phyloP scores from a whole-genome alignment of 257 asterid genomes.

The Mitragyna speciosa region DNA sequence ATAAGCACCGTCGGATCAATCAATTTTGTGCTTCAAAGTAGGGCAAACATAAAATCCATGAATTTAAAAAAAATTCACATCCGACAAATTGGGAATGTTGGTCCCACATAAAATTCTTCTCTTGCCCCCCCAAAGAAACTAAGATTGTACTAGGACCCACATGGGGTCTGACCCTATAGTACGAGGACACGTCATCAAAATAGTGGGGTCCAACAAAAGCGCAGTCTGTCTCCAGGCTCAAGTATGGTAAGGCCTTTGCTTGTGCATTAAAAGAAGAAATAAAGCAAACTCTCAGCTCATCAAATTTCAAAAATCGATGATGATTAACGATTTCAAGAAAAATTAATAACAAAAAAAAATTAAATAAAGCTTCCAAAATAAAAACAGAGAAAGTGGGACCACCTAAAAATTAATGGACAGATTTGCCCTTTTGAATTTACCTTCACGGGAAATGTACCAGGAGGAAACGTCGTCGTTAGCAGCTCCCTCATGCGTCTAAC shows the following conservation, averaged over 20 bases:
- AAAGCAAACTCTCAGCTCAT: slow-evolving; percentile 28
- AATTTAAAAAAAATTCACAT: no score
- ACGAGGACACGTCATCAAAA: not conserved
- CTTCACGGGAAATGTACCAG: slow-evolving; percentile 92
- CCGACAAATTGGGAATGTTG: not conserved
- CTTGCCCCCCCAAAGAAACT: no score
- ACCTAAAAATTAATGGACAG: not conserved
- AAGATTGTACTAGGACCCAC: not conserved
- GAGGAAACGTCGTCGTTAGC: slow-evolving; percentile 88
- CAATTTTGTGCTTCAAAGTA: not conserved
- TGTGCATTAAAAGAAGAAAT: slow-evolving; percentile 63
- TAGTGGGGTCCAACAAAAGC: slow-evolving; percentile 5
- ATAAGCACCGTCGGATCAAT: slow-evolving; percentile 1
- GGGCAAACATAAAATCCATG: not conserved
- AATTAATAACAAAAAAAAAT: not conserved
- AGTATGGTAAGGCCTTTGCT: slow-evolving; percentile 22
- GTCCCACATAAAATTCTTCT: not conserved
- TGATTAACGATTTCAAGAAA: not conserved
- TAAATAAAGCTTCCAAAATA: slow-evolving; percentile 32
- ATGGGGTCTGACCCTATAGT: not conserved
- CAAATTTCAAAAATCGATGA: not conserved
- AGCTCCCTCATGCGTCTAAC: slow-evolving; percentile 92
- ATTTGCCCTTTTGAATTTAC: slow-evolving; percentile 46
- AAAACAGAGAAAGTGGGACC: slow-evolving; percentile 30
- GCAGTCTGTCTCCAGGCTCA: slow-evolving; percentile 6